phyloP scores from a whole-genome alignment of 345 rosid species.

The Euphorbia lathyris region DNA sequence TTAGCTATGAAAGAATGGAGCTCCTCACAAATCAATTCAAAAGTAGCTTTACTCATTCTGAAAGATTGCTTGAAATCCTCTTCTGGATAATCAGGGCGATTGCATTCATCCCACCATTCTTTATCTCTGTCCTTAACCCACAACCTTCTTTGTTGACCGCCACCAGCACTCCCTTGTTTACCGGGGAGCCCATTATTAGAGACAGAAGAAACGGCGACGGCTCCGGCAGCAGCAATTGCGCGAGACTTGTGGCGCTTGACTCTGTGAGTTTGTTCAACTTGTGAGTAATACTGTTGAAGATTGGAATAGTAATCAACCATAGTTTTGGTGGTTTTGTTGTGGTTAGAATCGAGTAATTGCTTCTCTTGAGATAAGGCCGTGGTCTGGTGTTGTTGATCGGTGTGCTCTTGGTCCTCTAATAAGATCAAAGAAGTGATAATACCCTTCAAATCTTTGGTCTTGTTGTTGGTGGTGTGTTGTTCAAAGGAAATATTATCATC shows the following conservation, averaged over 20 bases:
- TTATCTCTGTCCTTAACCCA: conserved; percentile 89
- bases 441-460: conserved; percentile 26
- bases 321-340: conserved; percentile 28
- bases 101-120: conserved; percentile 97
- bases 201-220: conserved; percentile 26
- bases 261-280: conserved; percentile 40
- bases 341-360: conserved; percentile 42
- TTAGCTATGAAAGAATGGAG: conserved; percentile 73
- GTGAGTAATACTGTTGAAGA: conserved; percentile 35
- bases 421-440: conserved; percentile 29
- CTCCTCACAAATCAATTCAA: conserved; percentile 78
- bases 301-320: conserved; percentile 38
- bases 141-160: conserved; percentile 58
- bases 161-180: conserved; percentile 15
- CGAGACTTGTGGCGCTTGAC: conserved; percentile 53
- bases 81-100: conserved; percentile 64
- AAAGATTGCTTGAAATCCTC: conserved; percentile 76
- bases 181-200: background rate
- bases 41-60: conserved; percentile 75
- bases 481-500: conserved; percentile 1
- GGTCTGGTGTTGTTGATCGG: conserved; percentile 37
- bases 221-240: conserved; percentile 27
- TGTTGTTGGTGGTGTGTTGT: conserved; percentile 7
- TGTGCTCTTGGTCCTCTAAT: conserved; percentile 61
- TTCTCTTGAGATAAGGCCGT: conserved; percentile 38